Evolutionary conservation across 768 basidiomycete genomes (phyloP), one percentile per base, ranked within the genome.

Genomic region (Collybia sp.): DNA sequence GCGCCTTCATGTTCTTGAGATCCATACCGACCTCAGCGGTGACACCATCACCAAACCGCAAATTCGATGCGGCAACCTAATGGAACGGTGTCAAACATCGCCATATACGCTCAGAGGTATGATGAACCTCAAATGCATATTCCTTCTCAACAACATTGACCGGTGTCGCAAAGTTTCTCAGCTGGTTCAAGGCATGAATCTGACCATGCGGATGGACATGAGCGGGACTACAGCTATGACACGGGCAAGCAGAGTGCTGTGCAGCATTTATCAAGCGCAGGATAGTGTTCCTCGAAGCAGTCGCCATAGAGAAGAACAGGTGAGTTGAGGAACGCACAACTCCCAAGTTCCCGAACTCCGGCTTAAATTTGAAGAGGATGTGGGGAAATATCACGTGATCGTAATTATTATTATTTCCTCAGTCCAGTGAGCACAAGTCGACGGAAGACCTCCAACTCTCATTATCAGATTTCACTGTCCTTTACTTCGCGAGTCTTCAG

Each of bases 1-100:
- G 78, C 6, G 93, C 91, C 46, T 84, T 87, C 88, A 91, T 86
- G 68, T 94, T 94, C 75, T 87, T 88, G 55, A 94, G 75, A 64
- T 93, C 93, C 86, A 93, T 91, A 30, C 92, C 93, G 20, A 94
- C 87, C 64, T 94, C 92, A 33, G 75, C 73, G 3, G 92, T 93
- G 31, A 92, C 93, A 25, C 92, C 92, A 51, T 92, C 85, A 1
- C 92, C 92, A 57, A 94, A 95, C 42, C 92, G 73, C 49, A 95
- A 65, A 63, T 94, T 92, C 35, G 87, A 83, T 4, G 93, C 92
- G 11, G 92, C 85, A 37, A 93, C 81, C 88, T 90, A 37, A 37
- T 25, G 48, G 17, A 6, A 12, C 45, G 17, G 31, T 25, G 40
- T 44, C 40, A 47, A 45, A 37, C 45, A 11, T 18, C 20, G 1